Conservation (phyloP, 495 filamentous ascomycete genomes). For the Apiosordaria backusii region DNA sequence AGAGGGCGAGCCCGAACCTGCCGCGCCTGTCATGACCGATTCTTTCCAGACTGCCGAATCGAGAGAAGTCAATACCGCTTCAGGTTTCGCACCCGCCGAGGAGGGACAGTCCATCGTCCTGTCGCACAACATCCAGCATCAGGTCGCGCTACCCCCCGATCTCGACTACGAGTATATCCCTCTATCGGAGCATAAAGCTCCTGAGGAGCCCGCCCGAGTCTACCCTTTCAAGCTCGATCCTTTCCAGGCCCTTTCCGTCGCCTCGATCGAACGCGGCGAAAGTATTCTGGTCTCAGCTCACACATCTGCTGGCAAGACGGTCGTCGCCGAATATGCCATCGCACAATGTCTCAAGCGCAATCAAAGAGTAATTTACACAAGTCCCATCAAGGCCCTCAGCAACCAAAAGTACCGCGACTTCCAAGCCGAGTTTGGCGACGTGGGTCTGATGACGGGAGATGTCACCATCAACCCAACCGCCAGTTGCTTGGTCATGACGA, state of each 20-base stretch:
- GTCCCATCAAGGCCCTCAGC: slow-evolving; percentile 96
- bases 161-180: slow-evolving; percentile 81
- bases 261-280: slow-evolving; percentile 90
- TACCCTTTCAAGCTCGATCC: slow-evolving; percentile 93
- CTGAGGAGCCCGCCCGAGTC: slow-evolving; percentile 73
- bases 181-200: slow-evolving; percentile 83
- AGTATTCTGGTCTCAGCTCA: slow-evolving; percentile 96
- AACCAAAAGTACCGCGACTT: slow-evolving; percentile 99
- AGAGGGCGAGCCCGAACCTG: slow-evolving; percentile 51
- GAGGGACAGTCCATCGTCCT: slow-evolving; percentile 66
- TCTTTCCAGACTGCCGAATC: slow-evolving; percentile 95
- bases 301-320: slow-evolving; percentile 96
- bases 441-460: slow-evolving; percentile 97
- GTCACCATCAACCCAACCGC: slow-evolving; percentile 98
- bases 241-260: slow-evolving; percentile 89
- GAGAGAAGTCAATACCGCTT: slow-evolving; percentile 75
- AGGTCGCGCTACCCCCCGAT: slow-evolving; percentile 88
- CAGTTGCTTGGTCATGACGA: slow-evolving; percentile 98
- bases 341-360: slow-evolving; percentile 95
- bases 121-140: slow-evolving; percentile 96
- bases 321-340: slow-evolving; percentile 97
- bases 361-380: slow-evolving; percentile 98
- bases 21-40: slow-evolving; percentile 84
- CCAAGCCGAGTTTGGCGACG: slow-evolving; percentile 89
- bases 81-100: slow-evolving; percentile 70